phyloP scores from a whole-genome alignment of 225 moss, liverwort and hornwort genomes.

The Antitrichia curtipendula region DNA sequence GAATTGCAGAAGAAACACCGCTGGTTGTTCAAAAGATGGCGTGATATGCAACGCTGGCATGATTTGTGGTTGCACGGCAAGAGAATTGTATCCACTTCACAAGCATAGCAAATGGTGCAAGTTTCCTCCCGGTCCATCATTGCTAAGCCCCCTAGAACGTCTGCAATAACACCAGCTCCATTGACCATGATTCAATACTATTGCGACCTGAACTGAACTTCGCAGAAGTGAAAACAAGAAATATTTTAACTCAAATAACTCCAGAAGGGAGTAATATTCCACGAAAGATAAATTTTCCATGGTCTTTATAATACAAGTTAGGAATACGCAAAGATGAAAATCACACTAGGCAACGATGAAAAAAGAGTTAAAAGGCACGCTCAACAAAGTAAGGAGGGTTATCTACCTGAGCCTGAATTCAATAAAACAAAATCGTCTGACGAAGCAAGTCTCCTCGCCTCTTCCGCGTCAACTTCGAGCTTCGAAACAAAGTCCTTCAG shows the following conservation, averaged over 20 bases:
- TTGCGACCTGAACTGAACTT: not conserved
- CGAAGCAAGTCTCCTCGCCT: slow-evolving; percentile 34
- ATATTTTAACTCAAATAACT: not conserved
- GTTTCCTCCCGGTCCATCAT: slow-evolving; percentile 65
- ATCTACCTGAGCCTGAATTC: slow-evolving; percentile 19
- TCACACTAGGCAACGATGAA: not conserved
- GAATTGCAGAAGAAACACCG: slow-evolving; percentile 97
- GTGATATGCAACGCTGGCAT: slow-evolving; percentile 80
- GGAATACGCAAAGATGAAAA: not conserved
- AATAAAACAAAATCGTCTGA: slow-evolving; percentile 28
- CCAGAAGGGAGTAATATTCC: not conserved
- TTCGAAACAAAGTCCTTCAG: slow-evolving; percentile 61
- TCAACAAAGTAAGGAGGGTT: not conserved
- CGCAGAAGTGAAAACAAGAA: not conserved
- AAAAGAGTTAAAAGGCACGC: not conserved
- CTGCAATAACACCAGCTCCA: slow-evolving; percentile 13
- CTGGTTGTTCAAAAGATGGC: slow-evolving; percentile 92
- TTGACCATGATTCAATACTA: not conserved
- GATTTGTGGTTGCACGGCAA: slow-evolving; percentile 98
- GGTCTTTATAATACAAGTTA: not conserved
- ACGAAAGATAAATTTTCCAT: not conserved
- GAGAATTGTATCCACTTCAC: slow-evolving; percentile 84
- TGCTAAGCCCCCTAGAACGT: slow-evolving; percentile 3
- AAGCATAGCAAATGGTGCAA: slow-evolving; percentile 87
- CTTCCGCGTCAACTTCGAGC: slow-evolving; percentile 48